Evolutionary conservation across 2,329 filamentous ascomycete genomes (phyloP), one percentile per base, ranked within the genome.

Genomic region (Juglanconis sp.): DNA sequence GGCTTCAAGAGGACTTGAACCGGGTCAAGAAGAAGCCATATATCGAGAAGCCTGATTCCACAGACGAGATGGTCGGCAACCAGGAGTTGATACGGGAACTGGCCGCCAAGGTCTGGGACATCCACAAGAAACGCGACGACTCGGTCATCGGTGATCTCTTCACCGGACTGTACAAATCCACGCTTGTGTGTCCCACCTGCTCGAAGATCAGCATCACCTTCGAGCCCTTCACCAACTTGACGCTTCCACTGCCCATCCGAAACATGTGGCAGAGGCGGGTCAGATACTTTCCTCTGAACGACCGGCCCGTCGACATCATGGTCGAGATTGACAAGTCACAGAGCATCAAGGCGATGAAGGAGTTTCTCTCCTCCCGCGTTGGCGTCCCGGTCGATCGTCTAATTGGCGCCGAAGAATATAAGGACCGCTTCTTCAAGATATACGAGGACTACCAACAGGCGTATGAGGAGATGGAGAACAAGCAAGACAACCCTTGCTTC

Each of bases 201-300:
- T 84, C 89, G 67, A 99, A 98, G 77, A 90, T 98, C 74, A 97
- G 93, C 83, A 96, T 99, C 68, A 98, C 95, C 0, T 99, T 99
- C 70, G 95, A 99, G 72, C 95, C 95, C 0, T 99, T 96, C 80
- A 97, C 92, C 73, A 95, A 96, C 65, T 77, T 99, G 61, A 97
- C 95, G 0, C 79, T 99, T 31, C 95, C 96, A 60, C 79, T 99
- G 38, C 95, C 95, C 0, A 86, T 96, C 57, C 89, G 95, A 72
- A 92, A 89, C 65, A 83, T 91, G 49, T 96, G 92, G 89, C 81
- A 79, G 61, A 88, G 89, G 65, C 81, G 82, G 1, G 79, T 98
- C 66, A 88, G 85, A 58, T 97, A 90, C 71, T 88, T 91, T 62
- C 92, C 93, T 2, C 77, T 95, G 1, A 86, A 88, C 61, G 87